phyloP scores from a whole-genome alignment of 1,284 basidiomycete genomes.

The Sparassis latifolia region DNA sequence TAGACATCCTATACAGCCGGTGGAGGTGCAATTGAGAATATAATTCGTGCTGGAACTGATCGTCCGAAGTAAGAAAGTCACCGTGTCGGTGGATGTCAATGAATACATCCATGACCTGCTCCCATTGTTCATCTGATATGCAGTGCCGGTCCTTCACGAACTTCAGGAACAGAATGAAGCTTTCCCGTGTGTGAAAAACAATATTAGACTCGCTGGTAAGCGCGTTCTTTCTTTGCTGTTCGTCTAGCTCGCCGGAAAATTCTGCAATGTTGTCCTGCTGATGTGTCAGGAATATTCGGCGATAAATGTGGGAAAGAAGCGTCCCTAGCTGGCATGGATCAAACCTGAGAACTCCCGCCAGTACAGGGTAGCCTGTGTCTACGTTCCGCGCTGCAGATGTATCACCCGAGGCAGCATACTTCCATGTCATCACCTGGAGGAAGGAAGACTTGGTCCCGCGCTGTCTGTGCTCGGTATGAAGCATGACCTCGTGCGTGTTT shows the following conservation, averaged over 20 bases:
- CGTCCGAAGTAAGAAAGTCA: slow-evolving; percentile 23
- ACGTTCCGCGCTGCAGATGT: neutral
- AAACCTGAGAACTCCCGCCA: slow-evolving; percentile 7
- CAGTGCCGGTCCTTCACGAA: slow-evolving; percentile 28
- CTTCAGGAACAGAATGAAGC: slow-evolving; percentile 37
- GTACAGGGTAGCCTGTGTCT: slow-evolving; percentile 6
- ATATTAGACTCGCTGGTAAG: slow-evolving; percentile 20
- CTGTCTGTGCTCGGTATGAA: slow-evolving; percentile 3
- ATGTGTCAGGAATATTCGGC: slow-evolving; percentile 28
- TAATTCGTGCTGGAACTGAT: slow-evolving; percentile 29
- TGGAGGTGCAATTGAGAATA: slow-evolving; percentile 26
- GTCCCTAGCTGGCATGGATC: slow-evolving; percentile 30
- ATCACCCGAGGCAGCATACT: slow-evolving; percentile 25
- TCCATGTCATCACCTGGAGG: slow-evolving; percentile 40
- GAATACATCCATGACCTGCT: slow-evolving; percentile 24
- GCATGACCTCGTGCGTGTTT: slow-evolving; percentile 35
- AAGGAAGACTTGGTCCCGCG: slow-evolving; percentile 22
- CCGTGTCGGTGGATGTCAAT: slow-evolving; percentile 18
- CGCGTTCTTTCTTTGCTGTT: too few species aligned
- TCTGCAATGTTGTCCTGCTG: slow-evolving; percentile 14
- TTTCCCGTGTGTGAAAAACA: slow-evolving; percentile 38
- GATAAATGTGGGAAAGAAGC: slow-evolving; percentile 41
- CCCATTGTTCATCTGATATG: slow-evolving; percentile 22
- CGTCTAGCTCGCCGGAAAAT: too few species aligned
- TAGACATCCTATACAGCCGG: slow-evolving; percentile 21